These are phyloP conservation scores for Liquidambar formosana DNA, from an alignment of 164 flowering plant genomes.

Conservation along the genomic window DNA sequence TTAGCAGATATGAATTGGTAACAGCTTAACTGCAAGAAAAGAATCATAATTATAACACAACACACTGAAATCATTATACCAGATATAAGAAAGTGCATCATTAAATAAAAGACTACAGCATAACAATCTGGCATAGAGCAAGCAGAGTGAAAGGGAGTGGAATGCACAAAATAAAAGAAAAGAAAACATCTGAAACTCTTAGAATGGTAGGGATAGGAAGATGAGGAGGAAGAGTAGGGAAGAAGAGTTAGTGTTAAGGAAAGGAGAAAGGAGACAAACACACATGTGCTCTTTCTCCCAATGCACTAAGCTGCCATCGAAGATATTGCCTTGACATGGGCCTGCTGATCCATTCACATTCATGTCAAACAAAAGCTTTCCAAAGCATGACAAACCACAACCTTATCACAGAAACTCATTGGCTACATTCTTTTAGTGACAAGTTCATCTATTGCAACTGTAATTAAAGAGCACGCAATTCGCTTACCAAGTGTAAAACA, in stretches of 20 bases:
- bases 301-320: slow-evolving; percentile 92
- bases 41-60: neutral
- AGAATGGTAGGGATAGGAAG: slow-evolving; percentile 41
- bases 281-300: slow-evolving; percentile 88
- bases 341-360: slow-evolving; percentile 97
- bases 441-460: slow-evolving; percentile 21
- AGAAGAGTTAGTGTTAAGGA: slow-evolving; percentile 76
- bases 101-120: neutral
- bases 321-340: slow-evolving; percentile 86
- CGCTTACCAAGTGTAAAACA: slow-evolving; percentile 91
- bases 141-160: slow-evolving; percentile 22
- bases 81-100: neutral
- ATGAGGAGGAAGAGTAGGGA: slow-evolving; percentile 51
- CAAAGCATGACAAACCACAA: slow-evolving; percentile 45
- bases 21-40: neutral
- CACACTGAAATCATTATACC: neutral
- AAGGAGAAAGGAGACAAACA: slow-evolving; percentile 97
- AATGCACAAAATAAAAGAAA: slow-evolving; percentile 28
- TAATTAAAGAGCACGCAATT: slow-evolving; percentile 11
- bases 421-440: slow-evolving; percentile 11
- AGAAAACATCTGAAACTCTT: slow-evolving; percentile 30
- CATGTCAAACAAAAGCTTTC: slow-evolving; percentile 64
- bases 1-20: too few species aligned
- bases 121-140: slow-evolving; percentile 16
- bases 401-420: slow-evolving; percentile 33